Evolutionary conservation across 2,329 filamentous ascomycete genomes (phyloP), one percentile per base, ranked within the genome.

Genomic region (Curvularia sp.): DNA sequence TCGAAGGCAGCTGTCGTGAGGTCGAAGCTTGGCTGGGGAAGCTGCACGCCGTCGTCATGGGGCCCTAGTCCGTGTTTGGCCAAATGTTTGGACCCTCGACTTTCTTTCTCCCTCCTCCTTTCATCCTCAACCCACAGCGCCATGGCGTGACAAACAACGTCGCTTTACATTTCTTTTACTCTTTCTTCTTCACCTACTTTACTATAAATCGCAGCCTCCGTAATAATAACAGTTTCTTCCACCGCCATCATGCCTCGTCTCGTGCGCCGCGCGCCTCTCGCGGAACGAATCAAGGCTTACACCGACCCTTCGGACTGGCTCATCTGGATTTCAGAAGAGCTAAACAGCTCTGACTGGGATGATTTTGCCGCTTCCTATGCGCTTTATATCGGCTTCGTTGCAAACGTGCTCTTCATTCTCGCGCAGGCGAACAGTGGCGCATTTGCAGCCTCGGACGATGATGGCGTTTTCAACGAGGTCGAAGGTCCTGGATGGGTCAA

Each of bases 291-390:
- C 76, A 87, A 88, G 74, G 84, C 90, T 56, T 88, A 88, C 76
- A 81, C 97, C 58, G 94, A 98, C 73, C 92, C 92, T 3, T 89
- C 91, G 80, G 95, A 99, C 79, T 91, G 94, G 72, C 80, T 95
- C 53, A 86, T 99, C 18, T 97, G 92, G 90, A 78, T 96, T 1
- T 96, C 92, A 0, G 94, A 98, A 75, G 92, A 97, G 79, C 85
- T 99, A 60, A 93, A 97, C 75, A 92, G 92, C 28, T 89, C 90
- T 72, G 91, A 97, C 69, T 96, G 93, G 88, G 91, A 97, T 67
- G 92, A 94, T 20, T 81, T 86, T 60, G 81, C 88, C 61, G 89
- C 91, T 66, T 80, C 88, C 35, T 89, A 92, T 76, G 90, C 92
- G 26, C 86, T 88, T 5, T 88, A 91, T 51, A 81, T 96, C 18